Evolutionary conservation across 1,139 yeast species (phyloP).

Genomic region (Entelexis sorbosivorans): DNA sequence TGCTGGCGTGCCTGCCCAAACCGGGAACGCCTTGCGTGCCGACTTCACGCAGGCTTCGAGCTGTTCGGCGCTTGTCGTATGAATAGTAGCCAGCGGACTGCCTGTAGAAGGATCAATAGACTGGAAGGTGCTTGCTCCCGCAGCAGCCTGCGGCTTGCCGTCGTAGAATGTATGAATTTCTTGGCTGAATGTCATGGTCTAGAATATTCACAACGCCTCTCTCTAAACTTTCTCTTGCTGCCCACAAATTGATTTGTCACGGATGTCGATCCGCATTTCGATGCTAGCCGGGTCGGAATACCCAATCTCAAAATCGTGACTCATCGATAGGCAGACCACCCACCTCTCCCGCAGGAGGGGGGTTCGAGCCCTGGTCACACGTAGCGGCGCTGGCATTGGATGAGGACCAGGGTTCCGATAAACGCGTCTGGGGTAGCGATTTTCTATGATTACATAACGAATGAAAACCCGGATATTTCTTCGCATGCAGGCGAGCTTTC

Average conservation of each 20-base stretch:
- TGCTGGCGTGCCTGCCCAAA: conserved; percentile 15
- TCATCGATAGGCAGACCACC: conserved; percentile 2
- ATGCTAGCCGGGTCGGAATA: not conserved
- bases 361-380: not conserved
- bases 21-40: conserved; percentile 9
- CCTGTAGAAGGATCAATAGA: conserved; percentile 14
- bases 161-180: conserved; percentile 14
- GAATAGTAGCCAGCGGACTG: conserved; percentile 8
- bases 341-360: too few species aligned
- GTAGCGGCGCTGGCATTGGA: not conserved
- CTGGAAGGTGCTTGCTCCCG: conserved; percentile 1
- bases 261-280: not conserved
- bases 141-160: conserved; percentile 10
- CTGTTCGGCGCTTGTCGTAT: conserved; percentile 11
- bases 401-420: not conserved
- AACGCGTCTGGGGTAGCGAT: not conserved
- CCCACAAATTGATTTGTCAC: not conserved
- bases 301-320: not conserved
- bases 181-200: conserved; percentile 8
- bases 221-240: too few species aligned
- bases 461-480: not conserved
- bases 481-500: not conserved
- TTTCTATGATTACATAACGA: not conserved
- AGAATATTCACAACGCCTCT: too few species aligned
- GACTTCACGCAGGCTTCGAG: conserved; percentile 8